These are phyloP conservation scores for Manihot esculenta DNA, from an alignment of 441 rosid genomes.

Conservation along the genomic window DNA sequence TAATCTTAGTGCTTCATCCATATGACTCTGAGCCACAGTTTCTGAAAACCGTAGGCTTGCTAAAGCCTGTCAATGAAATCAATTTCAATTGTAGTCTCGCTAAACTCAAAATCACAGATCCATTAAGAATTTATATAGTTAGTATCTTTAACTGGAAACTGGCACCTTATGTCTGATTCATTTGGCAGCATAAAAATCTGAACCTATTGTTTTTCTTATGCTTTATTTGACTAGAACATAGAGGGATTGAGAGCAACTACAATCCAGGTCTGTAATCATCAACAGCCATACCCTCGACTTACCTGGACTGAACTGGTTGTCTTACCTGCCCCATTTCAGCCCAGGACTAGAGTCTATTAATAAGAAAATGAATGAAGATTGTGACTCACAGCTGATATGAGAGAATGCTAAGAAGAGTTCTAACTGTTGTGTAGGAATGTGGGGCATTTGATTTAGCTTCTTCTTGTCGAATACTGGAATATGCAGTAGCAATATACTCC, in stretches of 20 bases:
- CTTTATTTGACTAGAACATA: neutral
- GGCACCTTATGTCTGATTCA: neutral
- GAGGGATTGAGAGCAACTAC: neutral
- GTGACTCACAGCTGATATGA: constrained; percentile 86
- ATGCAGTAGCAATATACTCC: constrained; percentile 93
- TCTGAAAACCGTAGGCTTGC: constrained; percentile 97
- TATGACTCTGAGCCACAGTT: constrained; percentile 96
- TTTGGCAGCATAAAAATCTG: neutral
- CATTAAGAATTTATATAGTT: neutral
- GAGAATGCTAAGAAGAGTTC: constrained; percentile 94
- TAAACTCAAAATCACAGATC: neutral
- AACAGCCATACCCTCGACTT: neutral
- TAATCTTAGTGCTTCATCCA: constrained; percentile 98
- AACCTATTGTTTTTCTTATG: neutral
- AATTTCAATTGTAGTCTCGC: constrained; percentile 5
- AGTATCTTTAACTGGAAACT: constrained; percentile 6
- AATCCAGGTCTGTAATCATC: neutral
- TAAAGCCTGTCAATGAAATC: constrained; percentile 59
- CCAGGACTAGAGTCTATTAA: neutral
- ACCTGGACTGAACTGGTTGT: neutral
- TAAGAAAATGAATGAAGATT: constrained; percentile 5
- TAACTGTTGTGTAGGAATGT: constrained; percentile 93
- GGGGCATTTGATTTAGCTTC: constrained; percentile 91
- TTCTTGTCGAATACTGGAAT: constrained; percentile 93
- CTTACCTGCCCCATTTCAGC: constrained; percentile 3